Evolutionary conservation across 75 land plant genomes (phyloP), one percentile per base, ranked within the genome.

Genomic region (Pinus albicaulis): DNA sequence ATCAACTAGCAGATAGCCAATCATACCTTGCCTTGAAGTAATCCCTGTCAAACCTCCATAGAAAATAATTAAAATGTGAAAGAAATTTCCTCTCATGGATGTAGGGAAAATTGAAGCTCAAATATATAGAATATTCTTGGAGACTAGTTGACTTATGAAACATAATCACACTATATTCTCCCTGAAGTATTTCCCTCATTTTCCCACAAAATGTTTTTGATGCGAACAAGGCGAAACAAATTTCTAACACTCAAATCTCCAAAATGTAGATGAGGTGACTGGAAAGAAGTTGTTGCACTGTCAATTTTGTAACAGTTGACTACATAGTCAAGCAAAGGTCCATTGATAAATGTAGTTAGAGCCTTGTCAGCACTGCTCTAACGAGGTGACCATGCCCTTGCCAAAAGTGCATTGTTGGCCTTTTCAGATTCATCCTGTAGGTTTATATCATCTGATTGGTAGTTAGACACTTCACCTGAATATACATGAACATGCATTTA

Each of bases 1-100:
- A 86, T 96, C 99, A 48, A 96, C 99, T 72, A 96, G 68, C 11
- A 98, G 99, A 62, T 96, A 96, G 5, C 99, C 99, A 19, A 98
- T n/a, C n/a, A n/a, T n/a, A n/a, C n/a, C n/a, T n/a, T n/a, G n/a
- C n/a, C n/a, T n/a, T n/a, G n/a, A n/a, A n/a, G n/a, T n/a, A n/a
- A n/a, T n/a, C n/a, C n/a, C n/a, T n/a, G n/a, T n/a, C n/a, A n/a
- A n/a, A n/a, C n/a, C 31, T 31, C 31, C 31, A 31, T 31, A 2
- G 31, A 2, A 31, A 31, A 31, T 1, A 31, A 31, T 31, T 31
- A 31, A 31, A 31, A 31, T 31, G 31, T 31, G 31, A 31, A 31
- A 31, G 31, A 31, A 31, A 31, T 31, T 1, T 1, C 2, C 31
- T 31, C 31, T 31, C 1, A 31, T 31, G 31, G 31, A 0, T 31